Evolutionary conservation across 1,284 basidiomycete genomes (phyloP).

Genomic region (Moesziomyces globuligerus): DNA sequence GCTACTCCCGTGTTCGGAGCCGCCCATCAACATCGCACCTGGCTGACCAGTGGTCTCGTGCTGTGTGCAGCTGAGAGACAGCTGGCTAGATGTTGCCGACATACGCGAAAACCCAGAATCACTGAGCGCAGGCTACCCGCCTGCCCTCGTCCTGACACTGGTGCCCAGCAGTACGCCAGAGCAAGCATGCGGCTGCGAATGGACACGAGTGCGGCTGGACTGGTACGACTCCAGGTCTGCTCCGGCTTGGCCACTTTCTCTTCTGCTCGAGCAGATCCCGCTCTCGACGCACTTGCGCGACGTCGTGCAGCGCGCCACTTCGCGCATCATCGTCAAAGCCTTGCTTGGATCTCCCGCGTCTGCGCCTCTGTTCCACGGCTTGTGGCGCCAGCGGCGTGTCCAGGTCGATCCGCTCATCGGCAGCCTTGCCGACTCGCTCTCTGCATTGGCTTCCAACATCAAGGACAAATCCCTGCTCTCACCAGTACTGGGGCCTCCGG

Average conservation of each 20-base stretch:
- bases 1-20: not conserved
- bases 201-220: conserved; percentile 5
- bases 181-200: not conserved
- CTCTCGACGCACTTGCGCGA: conserved; percentile 12
- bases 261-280: not conserved
- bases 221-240: conserved; percentile 13
- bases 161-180: conserved; percentile 4
- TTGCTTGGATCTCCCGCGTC: conserved; percentile 8
- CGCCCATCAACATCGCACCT: too few species aligned
- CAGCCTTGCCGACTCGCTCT: conserved; percentile 24
- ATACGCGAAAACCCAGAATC: not conserved
- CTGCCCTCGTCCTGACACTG: conserved; percentile 9
- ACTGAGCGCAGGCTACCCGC: not conserved
- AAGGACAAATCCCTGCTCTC: not conserved
- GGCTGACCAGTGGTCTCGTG: too few species aligned
- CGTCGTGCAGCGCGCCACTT: conserved; percentile 15
- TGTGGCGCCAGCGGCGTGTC: conserved; percentile 21
- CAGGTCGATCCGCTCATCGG: conserved; percentile 10
- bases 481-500: conserved; percentile 1
- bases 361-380: conserved; percentile 18
- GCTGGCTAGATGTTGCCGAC: conserved; percentile 19
- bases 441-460: conserved; percentile 3
- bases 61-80: conserved; percentile 19
- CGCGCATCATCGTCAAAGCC: conserved; percentile 15
- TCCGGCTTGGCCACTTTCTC: not conserved